A percentile compares a stretch with the other conserved stretches of the same genome.
Evolutionary conservation across 345 rosid species (phyloP).

Genomic region (Zanthoxylum bungeanum): DNA sequence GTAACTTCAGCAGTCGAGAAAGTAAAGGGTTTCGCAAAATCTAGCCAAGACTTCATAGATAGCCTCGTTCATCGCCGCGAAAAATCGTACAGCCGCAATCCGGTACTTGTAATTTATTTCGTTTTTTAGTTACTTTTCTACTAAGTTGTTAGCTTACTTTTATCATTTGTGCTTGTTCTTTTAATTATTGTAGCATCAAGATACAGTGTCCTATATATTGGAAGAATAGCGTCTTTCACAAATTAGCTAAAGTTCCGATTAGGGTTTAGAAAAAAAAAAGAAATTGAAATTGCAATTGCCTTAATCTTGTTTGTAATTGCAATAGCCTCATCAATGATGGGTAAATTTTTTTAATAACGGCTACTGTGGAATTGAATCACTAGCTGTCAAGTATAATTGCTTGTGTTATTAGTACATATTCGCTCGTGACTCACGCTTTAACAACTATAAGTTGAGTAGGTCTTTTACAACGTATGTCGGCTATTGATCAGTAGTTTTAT

Average conservation of each 20-base stretch:
- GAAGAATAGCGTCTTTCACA: background rate
- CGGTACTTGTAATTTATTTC: conserved; percentile 17
- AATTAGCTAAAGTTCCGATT: background rate
- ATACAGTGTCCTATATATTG: background rate
- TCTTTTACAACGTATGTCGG: too few species aligned
- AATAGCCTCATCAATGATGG: background rate
- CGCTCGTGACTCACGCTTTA: background rate
- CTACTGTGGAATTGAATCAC: background rate
- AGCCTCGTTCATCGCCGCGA: conserved; percentile 36
- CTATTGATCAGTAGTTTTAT: too few species aligned
- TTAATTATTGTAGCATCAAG: background rate
- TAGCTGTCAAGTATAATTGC: background rate
- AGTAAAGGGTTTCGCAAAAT: conserved; percentile 45
- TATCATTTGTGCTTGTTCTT: background rate
- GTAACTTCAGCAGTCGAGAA: conserved; percentile 41
- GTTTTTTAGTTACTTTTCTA: background rate
- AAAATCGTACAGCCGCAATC: conserved; percentile 48
- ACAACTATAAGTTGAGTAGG: background rate
- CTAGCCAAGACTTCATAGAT: conserved; percentile 44
- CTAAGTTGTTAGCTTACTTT: background rate
- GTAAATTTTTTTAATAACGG: background rate
- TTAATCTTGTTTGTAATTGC: background rate
- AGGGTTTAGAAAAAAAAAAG: too few species aligned
- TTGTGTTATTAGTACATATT: background rate
- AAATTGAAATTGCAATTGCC: background rate